phyloP scores from a whole-genome alignment of 2,329 filamentous ascomycete genomes.

The Nigrospora osmanthi region DNA sequence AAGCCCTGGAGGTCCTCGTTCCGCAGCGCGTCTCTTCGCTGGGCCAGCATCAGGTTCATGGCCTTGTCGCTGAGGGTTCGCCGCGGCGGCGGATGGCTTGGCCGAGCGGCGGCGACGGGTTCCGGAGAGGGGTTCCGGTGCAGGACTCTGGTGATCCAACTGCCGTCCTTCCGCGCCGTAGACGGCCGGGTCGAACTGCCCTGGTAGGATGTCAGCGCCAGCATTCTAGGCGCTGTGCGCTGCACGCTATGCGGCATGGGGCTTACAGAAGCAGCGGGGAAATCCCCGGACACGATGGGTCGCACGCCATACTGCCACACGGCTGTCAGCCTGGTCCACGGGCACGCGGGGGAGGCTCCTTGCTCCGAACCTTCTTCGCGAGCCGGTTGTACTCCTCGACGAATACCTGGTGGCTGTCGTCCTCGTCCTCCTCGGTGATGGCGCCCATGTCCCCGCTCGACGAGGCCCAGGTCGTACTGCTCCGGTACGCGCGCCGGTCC shows the following conservation, averaged over 20 bases:
- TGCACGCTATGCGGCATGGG: not conserved
- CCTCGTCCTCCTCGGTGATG: constrained; percentile 39
- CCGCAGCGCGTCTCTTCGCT: constrained; percentile 36
- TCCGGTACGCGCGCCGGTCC: constrained; percentile 19
- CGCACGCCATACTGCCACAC: constrained; percentile 44
- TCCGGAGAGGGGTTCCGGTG: constrained; percentile 2
- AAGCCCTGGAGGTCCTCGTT: constrained; percentile 48
- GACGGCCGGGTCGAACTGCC: not conserved
- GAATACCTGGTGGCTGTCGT: constrained; percentile 39
- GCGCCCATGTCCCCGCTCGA: constrained; percentile 42
- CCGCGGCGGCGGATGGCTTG: constrained; percentile 27
- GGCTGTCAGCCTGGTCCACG: constrained; percentile 2
- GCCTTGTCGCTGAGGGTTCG: constrained; percentile 50
- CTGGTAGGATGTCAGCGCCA: not conserved
- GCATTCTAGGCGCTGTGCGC: not conserved
- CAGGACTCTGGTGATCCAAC: constrained; percentile 30
- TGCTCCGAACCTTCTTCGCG: constrained; percentile 41
- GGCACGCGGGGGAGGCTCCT: no score
- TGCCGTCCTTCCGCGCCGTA: constrained; percentile 15
- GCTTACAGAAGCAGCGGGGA: constrained; percentile 13
- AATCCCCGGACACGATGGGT: constrained; percentile 17
- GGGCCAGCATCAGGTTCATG: constrained; percentile 31
- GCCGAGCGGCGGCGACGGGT: no score
- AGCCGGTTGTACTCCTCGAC: constrained; percentile 53
- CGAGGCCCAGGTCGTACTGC: constrained; percentile 50